These are phyloP conservation scores for Grosmannia huntii DNA, from an alignment of 2,329 filamentous ascomycete species.

Conservation along the genomic window DNA sequence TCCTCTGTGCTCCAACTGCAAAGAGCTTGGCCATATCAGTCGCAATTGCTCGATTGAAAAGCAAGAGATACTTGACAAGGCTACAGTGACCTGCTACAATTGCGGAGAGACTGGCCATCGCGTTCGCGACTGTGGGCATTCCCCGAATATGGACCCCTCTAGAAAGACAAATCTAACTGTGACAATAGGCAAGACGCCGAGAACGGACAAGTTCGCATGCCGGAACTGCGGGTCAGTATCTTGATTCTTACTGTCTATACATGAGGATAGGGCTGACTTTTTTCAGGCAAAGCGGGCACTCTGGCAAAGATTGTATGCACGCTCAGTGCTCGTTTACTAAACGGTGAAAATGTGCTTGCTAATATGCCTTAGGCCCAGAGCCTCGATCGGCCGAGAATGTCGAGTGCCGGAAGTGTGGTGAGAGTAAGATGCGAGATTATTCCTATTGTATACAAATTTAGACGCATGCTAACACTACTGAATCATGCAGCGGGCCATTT, in stretches of 20 bases:
- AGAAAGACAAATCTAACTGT: not conserved
- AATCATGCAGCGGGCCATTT: conserved; percentile 44
- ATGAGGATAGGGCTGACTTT: no score
- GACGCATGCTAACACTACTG: not conserved
- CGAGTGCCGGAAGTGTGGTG: conserved; percentile 52
- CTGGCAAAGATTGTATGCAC: conserved; percentile 32
- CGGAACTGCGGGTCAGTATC: conserved; percentile 47
- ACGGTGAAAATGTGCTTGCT: conserved; percentile 24
- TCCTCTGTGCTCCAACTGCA: conserved; percentile 51
- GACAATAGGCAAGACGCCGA: conserved; percentile 38
- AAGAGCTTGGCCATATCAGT: conserved; percentile 48
- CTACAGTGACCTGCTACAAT: conserved; percentile 48
- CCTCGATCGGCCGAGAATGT: conserved; percentile 49
- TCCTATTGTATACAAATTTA: not conserved
- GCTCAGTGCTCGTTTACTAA: not conserved
- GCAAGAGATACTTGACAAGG: conserved; percentile 27
- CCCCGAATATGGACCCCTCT: not conserved
- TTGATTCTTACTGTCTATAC: conserved; percentile 1
- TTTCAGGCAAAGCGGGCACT: conserved; percentile 32
- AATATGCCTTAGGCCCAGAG: conserved; percentile 27
- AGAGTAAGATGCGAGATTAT: conserved; percentile 31
- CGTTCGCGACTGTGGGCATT: conserved; percentile 50
- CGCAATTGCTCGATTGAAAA: conserved; percentile 49
- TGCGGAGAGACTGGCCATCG: conserved; percentile 53
- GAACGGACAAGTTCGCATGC: conserved; percentile 53